Evolutionary conservation across 129 eudicot genomes (phyloP), one percentile per base, ranked within the genome.

Genomic region (Pittosporum tobira): DNA sequence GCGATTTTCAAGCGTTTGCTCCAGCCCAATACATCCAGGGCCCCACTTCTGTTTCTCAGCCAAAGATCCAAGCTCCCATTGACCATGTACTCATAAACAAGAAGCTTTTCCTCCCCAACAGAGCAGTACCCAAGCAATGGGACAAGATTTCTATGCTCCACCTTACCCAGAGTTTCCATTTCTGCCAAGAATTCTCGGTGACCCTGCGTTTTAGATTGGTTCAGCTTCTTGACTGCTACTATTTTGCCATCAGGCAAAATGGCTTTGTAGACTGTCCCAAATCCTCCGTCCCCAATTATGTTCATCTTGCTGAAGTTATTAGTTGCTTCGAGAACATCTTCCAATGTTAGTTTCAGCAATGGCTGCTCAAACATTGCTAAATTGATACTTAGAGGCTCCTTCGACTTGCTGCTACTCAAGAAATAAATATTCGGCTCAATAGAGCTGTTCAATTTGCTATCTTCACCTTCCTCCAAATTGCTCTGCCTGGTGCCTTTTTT

Each of bases 181-280:
- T 86, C 95, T 0, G 87, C 95, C 26, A 79, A 30, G 56, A 82
- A 82, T 67, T 87, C 96, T 0, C 94, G 79, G 31, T 77, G 79
- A 14, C 96, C 96, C 48, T 87, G 96, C 6, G 88, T 52, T 60
- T 83, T 87, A 9, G 91, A 65, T 36, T 83, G 88, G 23, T 72
- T 87, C 25, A 87, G 85, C 65, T 87, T 87, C 81, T 87, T 87
- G 37, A 87, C 81, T 0, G 96, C 96, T 6, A 87, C 94, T 0
- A 66, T 77, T 38, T 73, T 80, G 25, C 88, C 88, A 6, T 73
- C 71, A 9, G 81, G 81, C 31, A 83, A 71, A 2, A 63, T 80
- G 65, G 96, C 96, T 66, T 80, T 87, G 73, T 83, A 83, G 38
- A 87, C 96, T 0, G 96, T 87, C 7, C 96, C 96, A 29, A 87